phyloP scores from a whole-genome alignment of 192 early-diverging fungal species.

The Coemansia sp. region DNA sequence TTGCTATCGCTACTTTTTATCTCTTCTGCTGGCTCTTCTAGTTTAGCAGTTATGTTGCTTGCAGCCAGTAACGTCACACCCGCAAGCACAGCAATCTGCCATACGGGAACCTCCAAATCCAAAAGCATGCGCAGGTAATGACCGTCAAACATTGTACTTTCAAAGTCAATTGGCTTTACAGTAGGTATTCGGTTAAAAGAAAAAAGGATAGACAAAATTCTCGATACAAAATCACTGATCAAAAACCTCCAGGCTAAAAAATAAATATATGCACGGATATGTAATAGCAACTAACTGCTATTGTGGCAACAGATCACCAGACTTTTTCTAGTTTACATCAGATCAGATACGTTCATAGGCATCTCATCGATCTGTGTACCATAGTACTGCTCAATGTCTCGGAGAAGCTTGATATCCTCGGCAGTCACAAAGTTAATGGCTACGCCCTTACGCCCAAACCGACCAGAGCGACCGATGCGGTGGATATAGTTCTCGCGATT shows the following conservation, averaged over 20 bases:
- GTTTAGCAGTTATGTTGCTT: slow-evolving; percentile 6
- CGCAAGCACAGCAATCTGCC: slow-evolving; percentile 34
- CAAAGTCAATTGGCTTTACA: background rate
- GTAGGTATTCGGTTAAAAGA: no score
- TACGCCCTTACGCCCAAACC: slow-evolving; percentile 98
- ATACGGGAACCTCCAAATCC: slow-evolving; percentile 24
- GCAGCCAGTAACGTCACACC: slow-evolving; percentile 12
- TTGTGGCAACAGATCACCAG: no score
- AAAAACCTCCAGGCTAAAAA: no score
- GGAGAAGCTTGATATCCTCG: slow-evolving; percentile 88
- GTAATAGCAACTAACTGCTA: no score
- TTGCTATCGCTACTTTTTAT: background rate
- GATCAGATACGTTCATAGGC: slow-evolving; percentile 49
- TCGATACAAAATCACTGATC: no score
- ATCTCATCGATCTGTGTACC: slow-evolving; percentile 56
- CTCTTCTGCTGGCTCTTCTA: background rate
- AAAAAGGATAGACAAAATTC: no score
- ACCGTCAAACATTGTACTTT: background rate
- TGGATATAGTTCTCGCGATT: slow-evolving; percentile 99
- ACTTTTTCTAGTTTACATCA: slow-evolving; percentile 16
- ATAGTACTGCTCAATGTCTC: slow-evolving; percentile 99
- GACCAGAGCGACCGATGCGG: slow-evolving; percentile 95
- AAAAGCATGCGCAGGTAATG: background rate
- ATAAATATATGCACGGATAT: background rate
- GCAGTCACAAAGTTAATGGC: slow-evolving; percentile 98